Base-by-base conservation (phyloP, 768 basidiomycete species). In the Pisolithus sp. region DNA sequence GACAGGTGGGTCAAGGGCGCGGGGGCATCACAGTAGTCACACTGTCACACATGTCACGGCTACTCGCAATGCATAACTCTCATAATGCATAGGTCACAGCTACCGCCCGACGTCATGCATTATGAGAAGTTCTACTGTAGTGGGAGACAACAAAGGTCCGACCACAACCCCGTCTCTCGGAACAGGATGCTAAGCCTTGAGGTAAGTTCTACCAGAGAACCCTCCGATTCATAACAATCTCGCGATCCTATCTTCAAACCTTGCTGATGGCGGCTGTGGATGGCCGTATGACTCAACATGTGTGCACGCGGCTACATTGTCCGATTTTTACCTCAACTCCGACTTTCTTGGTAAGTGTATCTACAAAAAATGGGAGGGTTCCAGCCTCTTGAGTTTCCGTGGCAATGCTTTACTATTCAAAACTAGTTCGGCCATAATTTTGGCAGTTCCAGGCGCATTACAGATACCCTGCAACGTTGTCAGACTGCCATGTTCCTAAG, bases 371-470 rank as follows among this genome's bases (percentile, higher is more conserved):
- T 55, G 60, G 12, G 65, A 66, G 8, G 73, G 81, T 46, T 69
- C 74, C 39, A 83, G 71, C 54, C 64, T 73, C 55, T 67, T 68
- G 57, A 85, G 62, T 46, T 82, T 71, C 1, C 80, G 82, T 51
- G 82, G 83, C 36, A 61, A 72, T 44, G 79, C 77, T 53, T 76
- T 76, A 10, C 86, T 86, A 30, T 84, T 78, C 68, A 92, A 71
- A 7, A 93, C 68, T 17, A 89, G 68, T 64, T 91, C 87, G 13
- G 80, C 73, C 39, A 96, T 64, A 7, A 79, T 81, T 57, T 77
- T 80, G 1, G 85, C 93, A 3, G 90, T 93, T 4, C 89, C 92
- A 0, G 92, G 90, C 3, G 83, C 89, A 63, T 88, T 88, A 64
- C 81, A 88, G 39, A 89, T 84, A 0, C 87, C 86, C 86, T 86